Percentiles rank a stretch among this genome's conserved stretches.
Evolutionary conservation across 1,284 basidiomycete genomes (phyloP).

Genomic region (Ustilago shanxiensis): DNA sequence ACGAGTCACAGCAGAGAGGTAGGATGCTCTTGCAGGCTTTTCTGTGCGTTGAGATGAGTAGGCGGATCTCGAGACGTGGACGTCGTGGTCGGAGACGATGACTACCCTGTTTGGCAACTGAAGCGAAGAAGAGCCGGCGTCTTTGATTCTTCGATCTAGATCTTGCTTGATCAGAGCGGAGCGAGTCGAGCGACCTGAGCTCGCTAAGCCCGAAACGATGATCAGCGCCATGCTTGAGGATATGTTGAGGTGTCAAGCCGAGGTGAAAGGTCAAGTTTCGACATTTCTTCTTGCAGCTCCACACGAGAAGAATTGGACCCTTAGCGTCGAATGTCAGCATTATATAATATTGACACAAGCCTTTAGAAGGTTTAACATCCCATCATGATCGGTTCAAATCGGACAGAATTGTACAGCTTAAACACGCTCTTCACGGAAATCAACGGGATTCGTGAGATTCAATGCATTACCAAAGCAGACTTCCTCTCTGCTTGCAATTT

Average conservation of each 20-base stretch:
- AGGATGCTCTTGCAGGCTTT: slow-evolving; percentile 86
- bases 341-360: too few relatives aligned
- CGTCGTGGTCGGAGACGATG: slow-evolving; percentile 82
- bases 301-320: slow-evolving; percentile 15
- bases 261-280: neutral
- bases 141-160: slow-evolving; percentile 76
- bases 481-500: neutral
- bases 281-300: slow-evolving; percentile 21
- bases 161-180: slow-evolving; percentile 77
- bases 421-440: slow-evolving; percentile 23
- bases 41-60: slow-evolving; percentile 84
- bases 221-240: slow-evolving; percentile 83
- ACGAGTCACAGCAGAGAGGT: slow-evolving; percentile 88
- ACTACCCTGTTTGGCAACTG: slow-evolving; percentile 70
- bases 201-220: slow-evolving; percentile 90
- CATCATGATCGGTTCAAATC: slow-evolving; percentile 28
- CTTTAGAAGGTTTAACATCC: too few relatives aligned
- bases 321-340: slow-evolving; percentile 11
- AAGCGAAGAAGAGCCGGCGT: slow-evolving; percentile 73
- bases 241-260: neutral
- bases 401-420: slow-evolving; percentile 2
- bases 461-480: slow-evolving; percentile 28
- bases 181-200: slow-evolving; percentile 85
- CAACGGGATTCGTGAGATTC: slow-evolving; percentile 28
- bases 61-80: slow-evolving; percentile 77